A percentile compares a stretch with the other conserved stretches of the same genome.
Conservation (phyloP, 2,329 filamentous ascomycete genomes). For the Phaeosphaeriaceae sp. region DNA sequence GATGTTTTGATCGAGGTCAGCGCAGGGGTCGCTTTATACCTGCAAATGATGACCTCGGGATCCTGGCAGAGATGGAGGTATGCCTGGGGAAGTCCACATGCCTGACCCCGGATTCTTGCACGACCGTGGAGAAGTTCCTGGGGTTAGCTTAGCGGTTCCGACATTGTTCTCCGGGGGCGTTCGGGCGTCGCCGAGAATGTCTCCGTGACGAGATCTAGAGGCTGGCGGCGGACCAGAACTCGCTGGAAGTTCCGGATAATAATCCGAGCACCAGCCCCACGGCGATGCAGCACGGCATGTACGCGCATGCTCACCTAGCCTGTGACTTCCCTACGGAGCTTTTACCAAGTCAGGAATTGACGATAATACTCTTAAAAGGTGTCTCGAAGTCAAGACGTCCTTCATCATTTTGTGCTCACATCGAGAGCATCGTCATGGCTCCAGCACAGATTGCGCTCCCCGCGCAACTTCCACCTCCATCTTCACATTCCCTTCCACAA, state of each 20-base stretch:
- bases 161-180: not conserved
- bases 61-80: not conserved
- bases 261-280: not conserved
- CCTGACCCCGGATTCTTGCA: not conserved
- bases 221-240: not conserved
- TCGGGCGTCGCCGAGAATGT: not conserved
- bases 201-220: not conserved
- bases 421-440: slow-evolving; percentile 16
- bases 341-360: not conserved
- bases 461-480: slow-evolving; percentile 4
- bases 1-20: not conserved
- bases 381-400: not conserved
- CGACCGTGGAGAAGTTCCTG: slow-evolving; percentile 1
- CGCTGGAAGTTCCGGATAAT: not conserved
- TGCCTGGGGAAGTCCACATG: not conserved
- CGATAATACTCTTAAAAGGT: not conserved
- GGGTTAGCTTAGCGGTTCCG: not conserved
- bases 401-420: not conserved
- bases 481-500: slow-evolving; percentile 2
- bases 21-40: slow-evolving; percentile 1
- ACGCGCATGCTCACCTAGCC: not conserved
- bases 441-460: slow-evolving; percentile 26
- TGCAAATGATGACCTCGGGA: too few relatives aligned
- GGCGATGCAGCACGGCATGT: not conserved
- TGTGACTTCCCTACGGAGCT: too few relatives aligned